phyloP scores from a whole-genome alignment of 1,284 basidiomycete genomes.

The Irpex rosettiformis region DNA sequence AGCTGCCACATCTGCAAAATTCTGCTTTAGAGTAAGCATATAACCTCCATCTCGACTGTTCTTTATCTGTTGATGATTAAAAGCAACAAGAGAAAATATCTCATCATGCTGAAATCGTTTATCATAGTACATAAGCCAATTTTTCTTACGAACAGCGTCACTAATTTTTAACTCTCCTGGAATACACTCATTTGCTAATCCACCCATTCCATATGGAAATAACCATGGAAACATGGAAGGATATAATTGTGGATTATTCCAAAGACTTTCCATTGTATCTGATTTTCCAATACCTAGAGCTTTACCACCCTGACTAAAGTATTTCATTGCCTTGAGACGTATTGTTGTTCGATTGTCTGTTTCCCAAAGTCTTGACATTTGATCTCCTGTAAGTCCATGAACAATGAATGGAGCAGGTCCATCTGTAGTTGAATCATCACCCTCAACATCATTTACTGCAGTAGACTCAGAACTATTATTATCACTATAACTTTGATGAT shows the following conservation, averaged over 20 bases:
- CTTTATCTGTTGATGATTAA: slow-evolving; percentile 2
- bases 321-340: background rate
- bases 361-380: background rate
- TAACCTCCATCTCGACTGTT: slow-evolving; percentile 1
- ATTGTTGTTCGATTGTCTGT: background rate
- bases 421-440: background rate
- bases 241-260: slow-evolving; percentile 29
- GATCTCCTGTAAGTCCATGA: background rate
- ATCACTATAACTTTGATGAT: background rate
- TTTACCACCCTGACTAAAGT: background rate
- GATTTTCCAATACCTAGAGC: slow-evolving; percentile 19
- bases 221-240: slow-evolving; percentile 35
- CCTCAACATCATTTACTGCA: slow-evolving; percentile 16
- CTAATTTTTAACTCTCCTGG: background rate
- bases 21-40: background rate
- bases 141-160: no score
- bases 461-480: slow-evolving; percentile 11
- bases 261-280: slow-evolving; percentile 23
- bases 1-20: background rate
- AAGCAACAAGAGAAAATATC: background rate
- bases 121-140: no score
- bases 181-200: slow-evolving; percentile 21
- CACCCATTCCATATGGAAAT: slow-evolving; percentile 35
- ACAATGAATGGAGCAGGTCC: background rate
- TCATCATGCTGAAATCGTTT: background rate